Evolutionary conservation across 768 basidiomycete species (phyloP).

Genomic region (Boletus coccyginus): DNA sequence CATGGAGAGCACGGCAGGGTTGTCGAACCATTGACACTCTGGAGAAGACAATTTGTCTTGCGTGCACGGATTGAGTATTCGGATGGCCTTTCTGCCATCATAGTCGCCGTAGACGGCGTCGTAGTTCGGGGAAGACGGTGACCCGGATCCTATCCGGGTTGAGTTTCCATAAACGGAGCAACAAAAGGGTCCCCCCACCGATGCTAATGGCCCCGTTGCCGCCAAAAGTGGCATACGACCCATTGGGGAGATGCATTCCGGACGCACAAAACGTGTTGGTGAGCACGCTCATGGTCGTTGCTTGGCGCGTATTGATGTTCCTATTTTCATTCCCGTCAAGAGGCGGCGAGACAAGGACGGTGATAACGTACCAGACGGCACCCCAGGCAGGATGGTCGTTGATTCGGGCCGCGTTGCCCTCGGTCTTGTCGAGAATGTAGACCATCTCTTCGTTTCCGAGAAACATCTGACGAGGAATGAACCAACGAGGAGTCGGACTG

Average conservation of each 20-base stretch:
- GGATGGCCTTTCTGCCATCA: conserved; percentile 78
- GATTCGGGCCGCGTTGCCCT: conserved; percentile 65
- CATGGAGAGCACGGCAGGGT: conserved; percentile 59
- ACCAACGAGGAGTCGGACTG: too few species aligned
- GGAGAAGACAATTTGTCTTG: conserved; percentile 40
- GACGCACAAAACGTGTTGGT: conserved; percentile 80
- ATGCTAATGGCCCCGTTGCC: conserved; percentile 68
- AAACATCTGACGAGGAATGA: conserved; percentile 54
- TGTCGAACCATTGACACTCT: conserved; percentile 69
- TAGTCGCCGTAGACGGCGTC: conserved; percentile 71
- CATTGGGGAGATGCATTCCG: conserved; percentile 77
- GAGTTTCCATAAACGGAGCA: conserved; percentile 21
- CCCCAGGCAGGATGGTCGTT: conserved; percentile 75
- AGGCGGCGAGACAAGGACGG: not conserved
- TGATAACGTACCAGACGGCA: conserved; percentile 50
- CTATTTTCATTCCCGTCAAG: conserved; percentile 1
- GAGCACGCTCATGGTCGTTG: conserved; percentile 35
- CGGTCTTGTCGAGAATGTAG: conserved; percentile 88
- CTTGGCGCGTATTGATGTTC: conserved; percentile 18
- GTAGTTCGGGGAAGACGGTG: conserved; percentile 30
- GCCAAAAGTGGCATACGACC: conserved; percentile 70
- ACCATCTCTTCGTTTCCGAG: conserved; percentile 76
- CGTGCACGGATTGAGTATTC: conserved; percentile 73
- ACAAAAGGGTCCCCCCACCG: conserved; percentile 24
- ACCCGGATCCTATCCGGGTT: conserved; percentile 39